Evolutionary conservation across 495 filamentous ascomycete genomes (phyloP).

Genomic region (Cudoniella acicularis): DNA sequence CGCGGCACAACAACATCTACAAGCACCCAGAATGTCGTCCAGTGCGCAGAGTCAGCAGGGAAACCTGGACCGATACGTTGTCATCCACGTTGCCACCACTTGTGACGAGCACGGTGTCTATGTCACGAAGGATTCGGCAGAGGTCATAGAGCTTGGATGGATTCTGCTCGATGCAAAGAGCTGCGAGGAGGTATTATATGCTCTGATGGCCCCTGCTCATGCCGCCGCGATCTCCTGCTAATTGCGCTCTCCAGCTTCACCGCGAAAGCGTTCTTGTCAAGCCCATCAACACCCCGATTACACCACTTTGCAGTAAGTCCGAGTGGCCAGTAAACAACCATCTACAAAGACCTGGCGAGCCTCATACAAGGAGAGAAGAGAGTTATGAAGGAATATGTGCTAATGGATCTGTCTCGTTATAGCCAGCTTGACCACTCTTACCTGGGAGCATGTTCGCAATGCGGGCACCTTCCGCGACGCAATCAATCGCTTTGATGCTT

Average conservation of each 20-base stretch:
- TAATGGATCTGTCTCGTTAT: conserved; percentile 10
- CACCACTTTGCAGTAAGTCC: conserved; percentile 95
- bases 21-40: conserved; percentile 20
- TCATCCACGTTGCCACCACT: conserved; percentile 97
- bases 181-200: conserved; percentile 77
- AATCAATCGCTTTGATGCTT: conserved; percentile 89
- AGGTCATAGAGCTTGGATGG: conserved; percentile 99
- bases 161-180: conserved; percentile 88
- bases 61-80: conserved; percentile 90
- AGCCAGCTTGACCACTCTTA: conserved; percentile 94
- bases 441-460: conserved; percentile 97
- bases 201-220: background rate
- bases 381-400: background rate
- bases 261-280: conserved; percentile 96
- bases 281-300: conserved; percentile 97
- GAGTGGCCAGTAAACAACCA: background rate
- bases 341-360: conserved; percentile 3
- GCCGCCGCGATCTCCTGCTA: conserved; percentile 3
- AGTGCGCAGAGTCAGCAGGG: conserved; percentile 26
- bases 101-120: conserved; percentile 99
- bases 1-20: background rate
- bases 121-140: conserved; percentile 97
- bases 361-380: background rate
- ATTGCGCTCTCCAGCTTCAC: conserved; percentile 60
- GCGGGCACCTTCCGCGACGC: conserved; percentile 96